Evolutionary conservation across 805 yeast species (phyloP), one percentile per base, ranked within the genome.

Genomic region (Debaryomyces prosopidis): DNA sequence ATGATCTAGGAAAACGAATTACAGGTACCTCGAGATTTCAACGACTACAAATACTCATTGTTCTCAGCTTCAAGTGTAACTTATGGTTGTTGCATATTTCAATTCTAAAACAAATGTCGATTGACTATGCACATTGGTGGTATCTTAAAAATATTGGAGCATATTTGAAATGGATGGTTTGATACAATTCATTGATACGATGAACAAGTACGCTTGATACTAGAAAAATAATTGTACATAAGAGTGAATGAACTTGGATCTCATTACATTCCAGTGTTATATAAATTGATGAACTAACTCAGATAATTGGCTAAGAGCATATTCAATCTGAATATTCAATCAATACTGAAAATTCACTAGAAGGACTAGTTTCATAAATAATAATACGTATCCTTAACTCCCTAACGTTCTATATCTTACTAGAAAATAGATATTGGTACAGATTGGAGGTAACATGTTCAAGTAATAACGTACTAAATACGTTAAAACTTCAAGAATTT

Each of bases 111-210:
- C 36, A 48, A 54, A 4, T 63, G 66, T 37, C 86, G 81, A 52
- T 58, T 81, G 6, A 52, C 73, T 1, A 66, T 79, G 1, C 58
- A 62, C 2, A 72, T 71, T 33, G 84, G 84, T 10, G 85, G 79
- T 47, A 72, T 79, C 14, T 60, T 81, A 20, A 80, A 77, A 53
- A 58, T 81, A 16, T 48, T 80, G 4, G 75, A 75, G 42, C 60
- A 75, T 34, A 69, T 66, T 35, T 75, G 75, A 1, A 73, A 75
- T 52, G 85, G 84, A 1, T 79, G 84, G 82, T 2, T 57, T 79
- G 36, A 85, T 79, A 7, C 79, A 80, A 56, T 75, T 79, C n/a
- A 70, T 81, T 28, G 79, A 77, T 35, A 66, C 72, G 46, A 46
- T 77, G 26, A 59, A 66, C 4, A 59, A 57, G 3, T 74, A 78